Conservation (phyloP, 2,329 filamentous ascomycete genomes). For the Xylaria sp. region DNA sequence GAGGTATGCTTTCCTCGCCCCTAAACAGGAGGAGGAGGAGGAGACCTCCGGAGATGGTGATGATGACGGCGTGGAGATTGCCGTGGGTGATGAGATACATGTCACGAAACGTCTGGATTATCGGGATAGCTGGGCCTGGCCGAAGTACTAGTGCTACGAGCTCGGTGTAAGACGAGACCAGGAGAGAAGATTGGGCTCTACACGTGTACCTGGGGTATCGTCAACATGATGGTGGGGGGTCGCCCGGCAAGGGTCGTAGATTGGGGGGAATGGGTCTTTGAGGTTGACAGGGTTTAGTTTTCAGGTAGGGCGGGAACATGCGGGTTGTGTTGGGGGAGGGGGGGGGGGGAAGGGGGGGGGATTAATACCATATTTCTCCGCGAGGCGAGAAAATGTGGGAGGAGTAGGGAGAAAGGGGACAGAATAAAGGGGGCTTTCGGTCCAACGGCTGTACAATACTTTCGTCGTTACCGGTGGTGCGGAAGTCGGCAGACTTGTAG, state of each 20-base stretch:
- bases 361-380: constrained; percentile 8
- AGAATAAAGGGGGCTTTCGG: not conserved
- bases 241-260: constrained; percentile 9
- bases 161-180: constrained; percentile 19
- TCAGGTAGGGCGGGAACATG: constrained; percentile 9
- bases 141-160: constrained; percentile 40
- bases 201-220: constrained; percentile 2
- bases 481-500: not conserved
- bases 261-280: not conserved
- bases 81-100: constrained; percentile 66
- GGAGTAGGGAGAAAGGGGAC: not conserved
- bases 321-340: not conserved
- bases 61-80: constrained; percentile 52
- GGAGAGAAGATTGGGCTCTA: constrained; percentile 2
- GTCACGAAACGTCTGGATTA: constrained; percentile 63
- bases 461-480: constrained; percentile 12
- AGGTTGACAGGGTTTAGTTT: constrained; percentile 10
- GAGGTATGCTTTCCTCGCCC: constrained; percentile 72
- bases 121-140: constrained; percentile 66
- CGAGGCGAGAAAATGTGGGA: not conserved
- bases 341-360: too few species aligned
- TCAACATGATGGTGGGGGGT: constrained; percentile 6
- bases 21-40: constrained; percentile 12
- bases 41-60: constrained; percentile 33
- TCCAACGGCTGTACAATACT: not conserved